Conservation (phyloP, 768 basidiomycete species). For the Suillus placidus region DNA sequence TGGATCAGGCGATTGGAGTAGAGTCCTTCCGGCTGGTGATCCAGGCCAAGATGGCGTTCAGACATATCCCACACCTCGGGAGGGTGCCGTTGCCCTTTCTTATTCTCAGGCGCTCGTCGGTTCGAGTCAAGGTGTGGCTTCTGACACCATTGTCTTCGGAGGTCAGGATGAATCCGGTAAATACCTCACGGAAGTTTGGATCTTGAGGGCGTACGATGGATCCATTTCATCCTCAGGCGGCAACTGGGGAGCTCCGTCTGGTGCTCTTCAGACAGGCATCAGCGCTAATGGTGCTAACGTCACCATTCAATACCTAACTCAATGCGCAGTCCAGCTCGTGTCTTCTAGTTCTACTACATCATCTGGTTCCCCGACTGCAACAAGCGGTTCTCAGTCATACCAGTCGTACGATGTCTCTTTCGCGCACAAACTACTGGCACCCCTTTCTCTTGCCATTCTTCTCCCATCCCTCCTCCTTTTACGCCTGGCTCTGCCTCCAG, state of each 20-base stretch:
- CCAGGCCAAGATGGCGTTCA: constrained; percentile 48
- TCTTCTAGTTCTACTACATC: constrained; percentile 25
- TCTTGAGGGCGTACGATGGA: constrained; percentile 73
- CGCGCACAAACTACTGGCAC: constrained; percentile 49
- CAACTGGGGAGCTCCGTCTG: constrained; percentile 70
- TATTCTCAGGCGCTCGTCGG: constrained; percentile 60
- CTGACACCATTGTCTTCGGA: constrained; percentile 81
- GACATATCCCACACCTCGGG: constrained; percentile 65
- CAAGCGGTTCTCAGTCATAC: constrained; percentile 27
- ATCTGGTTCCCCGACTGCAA: constrained; percentile 18
- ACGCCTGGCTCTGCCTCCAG: constrained; percentile 45
- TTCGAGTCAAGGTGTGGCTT: constrained; percentile 42
- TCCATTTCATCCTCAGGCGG: constrained; percentile 54
- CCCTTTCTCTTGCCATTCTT: constrained; percentile 50
- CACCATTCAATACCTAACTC: constrained; percentile 54
- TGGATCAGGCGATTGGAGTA: constrained; percentile 66
- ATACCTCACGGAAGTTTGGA: constrained; percentile 76
- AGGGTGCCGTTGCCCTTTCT: constrained; percentile 70
- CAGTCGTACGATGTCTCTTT: constrained; percentile 44
- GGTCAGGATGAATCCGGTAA: constrained; percentile 68
- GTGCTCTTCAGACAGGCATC: constrained; percentile 61
- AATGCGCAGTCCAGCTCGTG: constrained; percentile 54
- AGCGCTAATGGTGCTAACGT: constrained; percentile 73
- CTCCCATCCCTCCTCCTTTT: constrained; percentile 44
- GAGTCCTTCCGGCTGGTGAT: constrained; percentile 76